phyloP scores from a whole-genome alignment of 306 rosid species.

The Ochetophila trinervis region DNA sequence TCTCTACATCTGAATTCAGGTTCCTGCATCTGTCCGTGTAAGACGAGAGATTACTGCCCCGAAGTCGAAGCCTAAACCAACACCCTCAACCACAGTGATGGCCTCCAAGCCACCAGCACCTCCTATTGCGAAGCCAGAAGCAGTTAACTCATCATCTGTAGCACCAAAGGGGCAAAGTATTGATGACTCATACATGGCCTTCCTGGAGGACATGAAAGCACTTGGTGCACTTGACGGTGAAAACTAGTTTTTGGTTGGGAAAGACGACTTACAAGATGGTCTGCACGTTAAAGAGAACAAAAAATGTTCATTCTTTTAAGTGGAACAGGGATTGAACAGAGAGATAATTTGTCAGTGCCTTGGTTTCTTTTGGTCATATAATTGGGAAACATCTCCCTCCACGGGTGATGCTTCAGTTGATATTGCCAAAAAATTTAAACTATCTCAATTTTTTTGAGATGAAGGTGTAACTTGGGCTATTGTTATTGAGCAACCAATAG shows the following conservation, averaged over 20 bases:
- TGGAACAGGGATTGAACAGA: not conserved
- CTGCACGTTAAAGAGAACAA: not conserved
- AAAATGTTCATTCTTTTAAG: constrained; percentile 1
- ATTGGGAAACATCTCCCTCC: constrained; percentile 1
- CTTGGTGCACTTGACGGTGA: constrained; percentile 86
- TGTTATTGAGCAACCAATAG: not conserved
- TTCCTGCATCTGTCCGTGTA: constrained; percentile 93
- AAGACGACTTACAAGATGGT: not conserved
- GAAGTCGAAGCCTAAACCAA: constrained; percentile 64
- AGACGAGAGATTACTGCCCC: constrained; percentile 71
- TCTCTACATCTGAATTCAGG: constrained; percentile 39
- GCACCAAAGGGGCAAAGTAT: constrained; percentile 64
- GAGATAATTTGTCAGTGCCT: not conserved
- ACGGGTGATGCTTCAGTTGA: not conserved
- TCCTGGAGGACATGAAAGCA: constrained; percentile 82
- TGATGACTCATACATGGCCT: constrained; percentile 69
- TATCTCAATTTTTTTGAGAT: not conserved
- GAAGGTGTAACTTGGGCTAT: not conserved
- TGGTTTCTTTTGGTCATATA: not conserved
- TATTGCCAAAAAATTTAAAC: not conserved
- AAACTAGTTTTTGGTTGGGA: not conserved
- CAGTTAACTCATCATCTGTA: constrained; percentile 47
- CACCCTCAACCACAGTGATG: constrained; percentile 37
- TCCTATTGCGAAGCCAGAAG: constrained; percentile 46
- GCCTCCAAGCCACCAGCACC: constrained; percentile 39